Percentiles rank a stretch among this genome's conserved stretches.
Conservation (phyloP, 371 early-diverging fungal species). For the Smittium mucronatum region DNA sequence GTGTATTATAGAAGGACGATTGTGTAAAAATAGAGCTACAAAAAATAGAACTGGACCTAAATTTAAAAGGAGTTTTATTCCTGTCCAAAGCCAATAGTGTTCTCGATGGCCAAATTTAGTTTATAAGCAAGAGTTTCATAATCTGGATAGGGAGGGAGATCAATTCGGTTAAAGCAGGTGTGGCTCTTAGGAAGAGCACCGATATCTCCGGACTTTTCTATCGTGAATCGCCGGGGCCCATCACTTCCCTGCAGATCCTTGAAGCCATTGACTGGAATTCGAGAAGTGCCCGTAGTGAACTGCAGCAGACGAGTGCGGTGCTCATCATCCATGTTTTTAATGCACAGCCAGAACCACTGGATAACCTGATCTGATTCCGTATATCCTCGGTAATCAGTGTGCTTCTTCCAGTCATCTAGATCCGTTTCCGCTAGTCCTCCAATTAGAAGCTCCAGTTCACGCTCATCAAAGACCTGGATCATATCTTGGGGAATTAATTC, state of each 20-base stretch:
- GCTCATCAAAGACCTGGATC: slow-evolving; percentile 91
- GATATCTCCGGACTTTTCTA: slow-evolving; percentile 86
- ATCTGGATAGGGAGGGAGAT: slow-evolving; percentile 76
- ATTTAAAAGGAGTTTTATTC: too few species aligned
- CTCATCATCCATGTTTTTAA: slow-evolving; percentile 77
- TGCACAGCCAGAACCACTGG: slow-evolving; percentile 96
- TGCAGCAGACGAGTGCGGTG: slow-evolving; percentile 90
- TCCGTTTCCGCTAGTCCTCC: slow-evolving; percentile 98
- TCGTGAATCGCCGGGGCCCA: slow-evolving; percentile 90
- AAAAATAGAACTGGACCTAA: too few species aligned
- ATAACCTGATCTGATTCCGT: slow-evolving; percentile 90
- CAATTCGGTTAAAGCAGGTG: slow-evolving; percentile 94
- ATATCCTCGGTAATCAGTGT: slow-evolving; percentile 95
- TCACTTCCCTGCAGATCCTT: slow-evolving; percentile 94
- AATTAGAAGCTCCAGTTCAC: slow-evolving; percentile 94
- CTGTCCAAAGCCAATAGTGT: slow-evolving; percentile 76
- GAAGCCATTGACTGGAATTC: slow-evolving; percentile 97
- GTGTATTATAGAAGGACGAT: too few species aligned
- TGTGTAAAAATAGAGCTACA: too few species aligned
- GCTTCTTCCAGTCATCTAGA: slow-evolving; percentile 98
- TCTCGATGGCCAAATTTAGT: slow-evolving; percentile 84
- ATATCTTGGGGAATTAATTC: slow-evolving; percentile 89
- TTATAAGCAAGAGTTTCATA: slow-evolving; percentile 52
- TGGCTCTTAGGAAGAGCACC: slow-evolving; percentile 81
- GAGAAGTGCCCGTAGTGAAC: slow-evolving; percentile 96